These are phyloP conservation scores for Mycena polygramma DNA, from an alignment of 768 basidiomycete species.

Conservation along the genomic window DNA sequence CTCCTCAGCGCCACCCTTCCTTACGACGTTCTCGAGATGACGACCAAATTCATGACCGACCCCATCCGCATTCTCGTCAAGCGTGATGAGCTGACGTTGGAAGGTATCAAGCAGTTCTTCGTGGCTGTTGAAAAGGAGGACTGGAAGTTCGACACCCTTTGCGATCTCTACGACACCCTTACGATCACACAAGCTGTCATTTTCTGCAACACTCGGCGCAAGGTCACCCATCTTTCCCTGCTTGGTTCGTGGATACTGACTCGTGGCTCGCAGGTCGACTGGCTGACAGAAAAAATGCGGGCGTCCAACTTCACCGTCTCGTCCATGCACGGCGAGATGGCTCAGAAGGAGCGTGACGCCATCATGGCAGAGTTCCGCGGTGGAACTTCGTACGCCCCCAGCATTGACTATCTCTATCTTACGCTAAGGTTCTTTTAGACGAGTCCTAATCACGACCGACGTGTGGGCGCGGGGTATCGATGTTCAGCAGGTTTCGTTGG, in stretches of 20 bases:
- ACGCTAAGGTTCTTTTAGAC: slow-evolving; percentile 59
- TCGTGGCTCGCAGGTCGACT: slow-evolving; percentile 78
- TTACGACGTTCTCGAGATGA: slow-evolving; percentile 98
- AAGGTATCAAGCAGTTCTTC: slow-evolving; percentile 97
- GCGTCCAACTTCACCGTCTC: slow-evolving; percentile 99
- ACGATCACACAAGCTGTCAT: slow-evolving; percentile 99
- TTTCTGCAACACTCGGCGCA: slow-evolving; percentile 98
- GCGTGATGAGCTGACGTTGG: slow-evolving; percentile 98
- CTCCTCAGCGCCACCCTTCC: slow-evolving; percentile 96
- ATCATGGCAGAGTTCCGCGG: slow-evolving; percentile 98
- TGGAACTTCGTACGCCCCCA: slow-evolving; percentile 82
- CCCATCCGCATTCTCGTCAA: slow-evolving; percentile 98
- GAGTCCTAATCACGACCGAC: slow-evolving; percentile 95
- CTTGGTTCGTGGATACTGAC: slow-evolving; percentile 21
- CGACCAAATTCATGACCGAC: slow-evolving; percentile 99
- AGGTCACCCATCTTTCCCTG: slow-evolving; percentile 65
- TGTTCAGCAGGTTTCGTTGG: slow-evolving; percentile 96
- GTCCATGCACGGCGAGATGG: slow-evolving; percentile 97
- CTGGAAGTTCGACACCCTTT: slow-evolving; percentile 99
- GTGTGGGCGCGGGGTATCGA: slow-evolving; percentile 99
- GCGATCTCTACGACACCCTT: slow-evolving; percentile 97
- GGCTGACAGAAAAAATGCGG: slow-evolving; percentile 99
- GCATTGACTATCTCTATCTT: slow-evolving; percentile 22
- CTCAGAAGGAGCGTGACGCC: slow-evolving; percentile 93
- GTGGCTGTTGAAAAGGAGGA: slow-evolving; percentile 99